These are phyloP conservation scores for Aspergillus affinis DNA, from an alignment of 495 filamentous ascomycete species.

Conservation along the genomic window DNA sequence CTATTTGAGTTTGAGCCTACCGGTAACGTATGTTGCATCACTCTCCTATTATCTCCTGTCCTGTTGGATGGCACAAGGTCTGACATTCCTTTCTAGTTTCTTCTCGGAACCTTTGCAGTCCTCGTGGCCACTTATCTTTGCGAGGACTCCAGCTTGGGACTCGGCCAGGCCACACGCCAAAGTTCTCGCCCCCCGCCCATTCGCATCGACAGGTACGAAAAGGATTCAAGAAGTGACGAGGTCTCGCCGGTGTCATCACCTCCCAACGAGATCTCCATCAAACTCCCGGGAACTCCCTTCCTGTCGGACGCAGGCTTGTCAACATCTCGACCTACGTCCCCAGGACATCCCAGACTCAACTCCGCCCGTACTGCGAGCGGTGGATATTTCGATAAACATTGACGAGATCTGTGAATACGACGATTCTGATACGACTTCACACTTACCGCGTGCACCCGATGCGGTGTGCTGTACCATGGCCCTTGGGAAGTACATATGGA, in stretches of 20 bases:
- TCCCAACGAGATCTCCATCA: slow-evolving; percentile 51
- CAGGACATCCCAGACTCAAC: slow-evolving; percentile 52
- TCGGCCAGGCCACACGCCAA: slow-evolving; percentile 45
- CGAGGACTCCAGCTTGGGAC: slow-evolving; percentile 45
- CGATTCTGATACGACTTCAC: slow-evolving; percentile 15
- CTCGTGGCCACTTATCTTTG: slow-evolving; percentile 83
- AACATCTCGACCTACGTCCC: slow-evolving; percentile 67
- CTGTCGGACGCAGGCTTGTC: slow-evolving; percentile 55
- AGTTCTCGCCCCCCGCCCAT: slow-evolving; percentile 67
- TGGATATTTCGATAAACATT: slow-evolving; percentile 37
- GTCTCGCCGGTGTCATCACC: slow-evolving; percentile 42
- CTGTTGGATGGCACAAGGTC: background rate
- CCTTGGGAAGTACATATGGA: slow-evolving; percentile 22
- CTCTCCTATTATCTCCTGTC: background rate
- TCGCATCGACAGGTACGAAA: slow-evolving; percentile 73
- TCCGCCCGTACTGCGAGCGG: slow-evolving; percentile 34
- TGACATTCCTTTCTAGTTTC: slow-evolving; percentile 58
- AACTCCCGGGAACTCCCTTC: slow-evolving; percentile 50
- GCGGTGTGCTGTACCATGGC: slow-evolving; percentile 9
- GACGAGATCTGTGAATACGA: slow-evolving; percentile 23
- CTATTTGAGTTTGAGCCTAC: slow-evolving; percentile 81
- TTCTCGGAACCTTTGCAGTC: slow-evolving; percentile 75
- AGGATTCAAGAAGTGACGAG: slow-evolving; percentile 50
- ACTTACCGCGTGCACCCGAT: slow-evolving; percentile 14
- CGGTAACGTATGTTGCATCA: slow-evolving; percentile 57